Percentiles rank a stretch among this genome's conserved stretches.
phyloP scores from a whole-genome alignment of 2,329 filamentous ascomycete genomes.

The Cylindrodendrum hubeiense region DNA sequence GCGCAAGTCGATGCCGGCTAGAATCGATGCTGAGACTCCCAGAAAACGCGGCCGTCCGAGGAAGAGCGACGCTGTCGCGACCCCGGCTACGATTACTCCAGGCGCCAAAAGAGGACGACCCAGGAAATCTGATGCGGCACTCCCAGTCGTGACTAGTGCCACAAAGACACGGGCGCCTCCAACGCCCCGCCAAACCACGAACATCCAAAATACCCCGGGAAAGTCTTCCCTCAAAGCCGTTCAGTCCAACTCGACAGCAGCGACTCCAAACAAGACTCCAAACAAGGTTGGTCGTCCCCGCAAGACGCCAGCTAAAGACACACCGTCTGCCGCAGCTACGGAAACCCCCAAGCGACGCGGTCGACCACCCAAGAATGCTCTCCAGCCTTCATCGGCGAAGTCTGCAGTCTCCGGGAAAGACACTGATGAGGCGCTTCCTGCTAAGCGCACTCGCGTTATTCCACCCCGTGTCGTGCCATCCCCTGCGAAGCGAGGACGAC shows the following conservation, averaged over 20 bases:
- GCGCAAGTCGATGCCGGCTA: constrained; percentile 43
- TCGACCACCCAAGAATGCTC: constrained; percentile 36
- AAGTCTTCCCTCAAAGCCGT: constrained; percentile 27
- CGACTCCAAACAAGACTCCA: constrained; percentile 18
- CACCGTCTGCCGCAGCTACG: constrained; percentile 18
- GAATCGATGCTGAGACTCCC: constrained; percentile 29
- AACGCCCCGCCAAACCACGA: constrained; percentile 28
- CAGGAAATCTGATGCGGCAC: constrained; percentile 36
- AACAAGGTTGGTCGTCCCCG: constrained; percentile 8
- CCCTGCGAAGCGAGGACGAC: constrained; percentile 36
- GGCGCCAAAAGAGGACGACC: constrained; percentile 39
- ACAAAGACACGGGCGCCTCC: constrained; percentile 23
- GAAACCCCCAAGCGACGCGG: constrained; percentile 40
- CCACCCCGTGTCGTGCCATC: constrained; percentile 33
- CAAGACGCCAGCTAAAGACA: not conserved
- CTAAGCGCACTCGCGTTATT: constrained; percentile 23
- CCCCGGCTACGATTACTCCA: constrained; percentile 24
- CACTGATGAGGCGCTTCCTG: constrained; percentile 6
- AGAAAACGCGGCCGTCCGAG: constrained; percentile 41
- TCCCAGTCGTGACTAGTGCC: constrained; percentile 13
- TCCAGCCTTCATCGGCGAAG: constrained; percentile 18
- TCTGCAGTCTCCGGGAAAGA: constrained; percentile 14
- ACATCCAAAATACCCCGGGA: constrained; percentile 23
- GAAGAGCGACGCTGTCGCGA: constrained; percentile 36
- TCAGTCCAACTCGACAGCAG: constrained; percentile 8